Conservation (phyloP, 2,329 filamentous ascomycete genomes). For the Fusarium longipes region DNA sequence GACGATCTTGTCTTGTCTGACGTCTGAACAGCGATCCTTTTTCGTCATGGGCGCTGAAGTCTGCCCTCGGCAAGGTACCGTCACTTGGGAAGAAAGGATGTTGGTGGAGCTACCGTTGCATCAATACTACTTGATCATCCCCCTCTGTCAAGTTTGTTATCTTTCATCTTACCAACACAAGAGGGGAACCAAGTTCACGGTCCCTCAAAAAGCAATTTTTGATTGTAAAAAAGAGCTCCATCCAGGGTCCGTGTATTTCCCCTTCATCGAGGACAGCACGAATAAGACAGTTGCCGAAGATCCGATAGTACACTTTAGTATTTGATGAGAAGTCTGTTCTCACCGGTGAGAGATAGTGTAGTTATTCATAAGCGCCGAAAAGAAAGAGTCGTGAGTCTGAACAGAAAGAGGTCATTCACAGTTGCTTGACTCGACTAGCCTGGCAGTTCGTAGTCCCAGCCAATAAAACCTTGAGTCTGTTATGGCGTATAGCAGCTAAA, state of each 20-base stretch:
- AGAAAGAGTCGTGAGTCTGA: neutral
- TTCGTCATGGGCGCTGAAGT: slow-evolving; percentile 15
- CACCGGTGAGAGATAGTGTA: neutral
- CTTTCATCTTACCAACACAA: neutral
- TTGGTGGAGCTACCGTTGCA: slow-evolving; percentile 15
- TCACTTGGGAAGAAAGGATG: neutral
- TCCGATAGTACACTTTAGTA: neutral
- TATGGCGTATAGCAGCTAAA: neutral
- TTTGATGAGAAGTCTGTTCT: neutral
- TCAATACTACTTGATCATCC: neutral
- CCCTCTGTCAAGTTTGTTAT: neutral
- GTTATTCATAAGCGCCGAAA: neutral
- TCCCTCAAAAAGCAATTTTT: no score
- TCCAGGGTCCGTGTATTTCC: no score
- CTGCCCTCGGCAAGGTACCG: slow-evolving; percentile 4
- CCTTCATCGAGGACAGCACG: no score
- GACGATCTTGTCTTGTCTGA: neutral
- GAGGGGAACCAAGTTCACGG: no score
- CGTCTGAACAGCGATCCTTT: neutral
- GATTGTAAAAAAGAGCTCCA: no score
- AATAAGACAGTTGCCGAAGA: neutral
- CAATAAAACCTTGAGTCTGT: slow-evolving; percentile 2
- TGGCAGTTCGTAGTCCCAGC: neutral
- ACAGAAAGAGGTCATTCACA: neutral
- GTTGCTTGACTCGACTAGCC: neutral